Percentiles rank a stretch among this genome's conserved stretches.
phyloP scores from a whole-genome alignment of 2,329 filamentous ascomycete genomes.

The Neofusicoccum laricinum region DNA sequence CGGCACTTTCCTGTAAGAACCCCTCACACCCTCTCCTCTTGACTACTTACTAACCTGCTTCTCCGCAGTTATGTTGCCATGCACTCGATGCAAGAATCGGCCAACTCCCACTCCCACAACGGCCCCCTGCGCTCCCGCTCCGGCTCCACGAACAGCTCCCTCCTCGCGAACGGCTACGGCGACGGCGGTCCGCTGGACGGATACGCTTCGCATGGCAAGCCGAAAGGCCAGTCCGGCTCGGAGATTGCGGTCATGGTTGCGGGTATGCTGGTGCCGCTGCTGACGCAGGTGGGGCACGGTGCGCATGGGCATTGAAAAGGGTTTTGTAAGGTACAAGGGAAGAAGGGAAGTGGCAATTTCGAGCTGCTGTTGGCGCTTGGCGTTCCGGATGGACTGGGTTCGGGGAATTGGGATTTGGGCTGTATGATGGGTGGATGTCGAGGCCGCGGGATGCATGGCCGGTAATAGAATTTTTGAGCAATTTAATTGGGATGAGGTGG shows the following conservation, averaged over 20 bases:
- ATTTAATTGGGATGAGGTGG: too few species aligned
- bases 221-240: slow-evolving; percentile 24
- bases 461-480: too few species aligned
- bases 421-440: too few species aligned
- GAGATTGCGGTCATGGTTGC: slow-evolving; percentile 64
- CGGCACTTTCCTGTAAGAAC: slow-evolving; percentile 85
- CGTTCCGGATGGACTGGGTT: background rate
- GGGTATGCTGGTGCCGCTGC: slow-evolving; percentile 74
- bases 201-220: slow-evolving; percentile 48
- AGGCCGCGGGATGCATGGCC: too few species aligned
- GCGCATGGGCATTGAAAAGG: background rate
- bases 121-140: slow-evolving; percentile 25
- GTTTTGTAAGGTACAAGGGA: too few species aligned
- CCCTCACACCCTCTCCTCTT: background rate
- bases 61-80: slow-evolving; percentile 81
- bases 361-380: background rate
- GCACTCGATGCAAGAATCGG: slow-evolving; percentile 92
- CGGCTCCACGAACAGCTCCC: slow-evolving; percentile 51
- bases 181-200: slow-evolving; percentile 30
- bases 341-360: background rate
- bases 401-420: too few species aligned
- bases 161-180: slow-evolving; percentile 39
- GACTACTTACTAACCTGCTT: too few species aligned
- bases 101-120: slow-evolving; percentile 26
- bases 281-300: slow-evolving; percentile 73